Evolutionary conservation across 192 early-diverging fungal genomes (phyloP).

Genomic region (Oehlia diaphana): DNA sequence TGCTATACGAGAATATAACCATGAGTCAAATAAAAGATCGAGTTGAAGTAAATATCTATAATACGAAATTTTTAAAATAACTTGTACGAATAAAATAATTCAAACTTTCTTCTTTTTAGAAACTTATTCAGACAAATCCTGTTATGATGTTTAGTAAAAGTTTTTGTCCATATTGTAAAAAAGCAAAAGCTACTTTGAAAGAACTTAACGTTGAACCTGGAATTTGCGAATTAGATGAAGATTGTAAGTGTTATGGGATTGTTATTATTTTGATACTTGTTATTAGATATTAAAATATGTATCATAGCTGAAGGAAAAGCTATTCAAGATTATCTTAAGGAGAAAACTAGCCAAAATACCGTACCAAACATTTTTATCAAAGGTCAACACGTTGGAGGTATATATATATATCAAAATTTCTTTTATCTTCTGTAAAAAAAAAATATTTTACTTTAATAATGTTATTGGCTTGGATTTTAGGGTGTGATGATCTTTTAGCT

Average conservation of each 20-base stretch:
- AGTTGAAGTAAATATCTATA: too few relatives aligned
- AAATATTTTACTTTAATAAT: background rate
- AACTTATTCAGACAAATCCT: background rate
- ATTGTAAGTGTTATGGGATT: background rate
- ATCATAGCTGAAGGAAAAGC: background rate
- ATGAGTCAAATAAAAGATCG: too few relatives aligned
- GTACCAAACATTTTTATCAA: constrained; percentile 22
- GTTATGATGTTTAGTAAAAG: background rate
- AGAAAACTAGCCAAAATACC: background rate
- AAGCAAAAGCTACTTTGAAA: background rate
- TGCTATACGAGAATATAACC: too few relatives aligned
- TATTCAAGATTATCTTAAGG: constrained; percentile 5
- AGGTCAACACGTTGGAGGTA: constrained; percentile 8
- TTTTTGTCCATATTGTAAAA: constrained; percentile 11
- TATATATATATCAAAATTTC: background rate
- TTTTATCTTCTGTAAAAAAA: background rate
- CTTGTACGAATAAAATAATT: background rate
- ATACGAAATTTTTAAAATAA: too few relatives aligned
- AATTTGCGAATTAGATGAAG: background rate
- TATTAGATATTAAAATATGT: too few relatives aligned
- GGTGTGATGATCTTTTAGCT: background rate
- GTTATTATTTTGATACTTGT: too few relatives aligned
- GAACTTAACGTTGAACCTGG: background rate
- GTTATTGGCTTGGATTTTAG: background rate
- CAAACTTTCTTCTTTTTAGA: background rate